Evolutionary conservation across 2,329 filamentous ascomycete species (phyloP).

Genomic region (Coniella lustricola): DNA sequence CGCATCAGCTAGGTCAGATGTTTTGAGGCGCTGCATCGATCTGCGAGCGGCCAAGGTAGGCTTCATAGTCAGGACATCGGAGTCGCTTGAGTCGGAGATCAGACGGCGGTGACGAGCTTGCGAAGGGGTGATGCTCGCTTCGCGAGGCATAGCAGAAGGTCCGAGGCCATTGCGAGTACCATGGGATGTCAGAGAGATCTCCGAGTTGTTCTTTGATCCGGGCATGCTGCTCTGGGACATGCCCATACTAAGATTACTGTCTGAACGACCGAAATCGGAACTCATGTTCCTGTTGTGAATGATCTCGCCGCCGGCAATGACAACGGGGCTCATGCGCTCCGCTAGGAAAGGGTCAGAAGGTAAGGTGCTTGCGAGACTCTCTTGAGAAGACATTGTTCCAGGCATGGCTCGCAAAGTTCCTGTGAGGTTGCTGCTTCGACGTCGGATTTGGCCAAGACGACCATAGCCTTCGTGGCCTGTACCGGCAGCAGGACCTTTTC

Average conservation of each 20-base stretch:
- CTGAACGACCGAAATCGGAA: slow-evolving; percentile 39
- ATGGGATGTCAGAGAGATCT: slow-evolving; percentile 32
- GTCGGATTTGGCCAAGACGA: slow-evolving; percentile 51
- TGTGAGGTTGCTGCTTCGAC: slow-evolving; percentile 55
- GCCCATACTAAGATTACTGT: slow-evolving; percentile 42
- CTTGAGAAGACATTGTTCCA: slow-evolving; percentile 41
- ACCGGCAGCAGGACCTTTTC: slow-evolving; percentile 82
- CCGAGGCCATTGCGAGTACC: slow-evolving; percentile 41
- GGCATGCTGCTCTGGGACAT: slow-evolving; percentile 32
- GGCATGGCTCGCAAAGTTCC: slow-evolving; percentile 38
- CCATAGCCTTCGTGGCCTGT: slow-evolving; percentile 89
- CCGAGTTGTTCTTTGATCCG: slow-evolving; percentile 36
- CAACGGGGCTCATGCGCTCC: slow-evolving; percentile 57
- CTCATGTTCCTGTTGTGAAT: slow-evolving; percentile 53
- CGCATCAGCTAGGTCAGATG: slow-evolving; percentile 35
- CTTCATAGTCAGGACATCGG: slow-evolving; percentile 40
- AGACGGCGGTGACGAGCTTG: slow-evolving; percentile 26
- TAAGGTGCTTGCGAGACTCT: slow-evolving; percentile 39
- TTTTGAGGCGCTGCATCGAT: slow-evolving; percentile 45
- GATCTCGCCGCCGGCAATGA: slow-evolving; percentile 58
- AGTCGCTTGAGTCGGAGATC: slow-evolving; percentile 52
- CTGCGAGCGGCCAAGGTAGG: slow-evolving; percentile 48
- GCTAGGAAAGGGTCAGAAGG: slow-evolving; percentile 50
- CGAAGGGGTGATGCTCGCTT: slow-evolving; percentile 20
- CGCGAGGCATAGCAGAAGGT: slow-evolving; percentile 46